Evolutionary conservation across 441 rosid species (phyloP).

Genomic region (Aleurites moluccanus): DNA sequence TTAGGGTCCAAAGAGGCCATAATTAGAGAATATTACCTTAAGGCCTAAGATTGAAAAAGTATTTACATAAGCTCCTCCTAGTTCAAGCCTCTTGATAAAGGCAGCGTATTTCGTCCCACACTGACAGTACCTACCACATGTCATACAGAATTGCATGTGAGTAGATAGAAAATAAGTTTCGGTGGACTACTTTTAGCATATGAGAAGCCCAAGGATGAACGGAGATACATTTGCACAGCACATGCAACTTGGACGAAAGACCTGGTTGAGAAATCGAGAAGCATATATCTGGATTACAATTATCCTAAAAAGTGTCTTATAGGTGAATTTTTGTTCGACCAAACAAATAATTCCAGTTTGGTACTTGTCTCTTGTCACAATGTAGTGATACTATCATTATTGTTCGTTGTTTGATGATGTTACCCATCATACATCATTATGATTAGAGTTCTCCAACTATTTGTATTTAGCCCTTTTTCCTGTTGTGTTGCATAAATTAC

Average conservation of each 20-base stretch:
- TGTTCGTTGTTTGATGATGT: not conserved
- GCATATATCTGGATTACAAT: slow-evolving; percentile 53
- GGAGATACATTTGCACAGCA: slow-evolving; percentile 64
- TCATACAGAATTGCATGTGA: slow-evolving; percentile 51
- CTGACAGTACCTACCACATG: slow-evolving; percentile 10
- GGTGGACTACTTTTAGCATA: slow-evolving; percentile 66
- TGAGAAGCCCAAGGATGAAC: slow-evolving; percentile 75
- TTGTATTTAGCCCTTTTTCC: not conserved
- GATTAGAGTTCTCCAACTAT: not conserved
- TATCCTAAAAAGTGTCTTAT: slow-evolving; percentile 52
- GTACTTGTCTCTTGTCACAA: not conserved
- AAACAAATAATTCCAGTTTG: not conserved
- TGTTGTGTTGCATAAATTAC: not conserved
- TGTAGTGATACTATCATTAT: not conserved
- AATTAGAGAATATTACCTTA: no score
- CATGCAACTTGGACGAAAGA: slow-evolving; percentile 33
- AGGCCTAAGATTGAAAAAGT: no score
- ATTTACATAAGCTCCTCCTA: no score
- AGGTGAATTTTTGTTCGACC: not conserved
- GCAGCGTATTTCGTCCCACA: no score
- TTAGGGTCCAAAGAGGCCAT: no score
- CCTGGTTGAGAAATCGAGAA: slow-evolving; percentile 52
- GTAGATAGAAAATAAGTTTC: slow-evolving; percentile 40
- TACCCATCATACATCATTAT: not conserved
- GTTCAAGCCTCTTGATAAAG: no score